Percentiles rank a stretch among this genome's conserved stretches.
phyloP scores from a whole-genome alignment of 768 basidiomycete species.

The Paxillus ammoniavirescens region DNA sequence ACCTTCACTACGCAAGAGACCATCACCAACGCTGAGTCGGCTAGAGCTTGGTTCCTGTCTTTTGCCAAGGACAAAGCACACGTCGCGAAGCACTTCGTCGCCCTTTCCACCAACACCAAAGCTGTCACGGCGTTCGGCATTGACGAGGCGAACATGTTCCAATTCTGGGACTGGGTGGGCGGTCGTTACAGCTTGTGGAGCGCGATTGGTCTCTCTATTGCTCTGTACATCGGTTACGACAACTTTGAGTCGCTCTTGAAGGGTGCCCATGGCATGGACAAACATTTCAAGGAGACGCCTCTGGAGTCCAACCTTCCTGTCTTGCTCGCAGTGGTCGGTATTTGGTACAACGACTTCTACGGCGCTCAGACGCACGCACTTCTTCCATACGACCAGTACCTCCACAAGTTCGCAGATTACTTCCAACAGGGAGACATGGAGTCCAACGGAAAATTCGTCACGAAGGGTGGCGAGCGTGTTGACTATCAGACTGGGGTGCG shows the following conservation, averaged over 20 bases:
- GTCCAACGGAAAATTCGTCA: conserved; percentile 96
- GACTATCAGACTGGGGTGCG: conserved; percentile 95
- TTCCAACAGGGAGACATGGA: conserved; percentile 99
- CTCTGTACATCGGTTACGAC: conserved; percentile 88
- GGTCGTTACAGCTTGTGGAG: conserved; percentile 98
- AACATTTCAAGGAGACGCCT: conserved; percentile 88
- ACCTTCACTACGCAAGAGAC: conserved; percentile 99
- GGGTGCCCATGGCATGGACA: conserved; percentile 97
- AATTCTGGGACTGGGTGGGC: conserved; percentile 99
- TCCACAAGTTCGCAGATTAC: conserved; percentile 99
- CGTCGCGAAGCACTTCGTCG: conserved; percentile 98
- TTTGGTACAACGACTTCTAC: conserved; percentile 99
- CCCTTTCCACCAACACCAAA: conserved; percentile 93
- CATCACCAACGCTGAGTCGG: conserved; percentile 96
- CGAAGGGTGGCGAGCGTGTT: conserved; percentile 90
- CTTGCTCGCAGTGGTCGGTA: conserved; percentile 81
- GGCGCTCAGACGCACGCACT: conserved; percentile 93
- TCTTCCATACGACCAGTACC: conserved; percentile 97
- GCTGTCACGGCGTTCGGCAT: conserved; percentile 95
- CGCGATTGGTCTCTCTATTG: conserved; percentile 95
- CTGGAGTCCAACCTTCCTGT: conserved; percentile 92
- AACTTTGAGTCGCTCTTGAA: conserved; percentile 88
- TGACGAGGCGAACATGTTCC: conserved; percentile 91
- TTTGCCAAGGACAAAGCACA: conserved; percentile 83
- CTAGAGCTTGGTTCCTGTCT: conserved; percentile 90